These are phyloP conservation scores for Nemania sp. DNA, from an alignment of 2,329 filamentous ascomycete genomes.

Conservation along the genomic window DNA sequence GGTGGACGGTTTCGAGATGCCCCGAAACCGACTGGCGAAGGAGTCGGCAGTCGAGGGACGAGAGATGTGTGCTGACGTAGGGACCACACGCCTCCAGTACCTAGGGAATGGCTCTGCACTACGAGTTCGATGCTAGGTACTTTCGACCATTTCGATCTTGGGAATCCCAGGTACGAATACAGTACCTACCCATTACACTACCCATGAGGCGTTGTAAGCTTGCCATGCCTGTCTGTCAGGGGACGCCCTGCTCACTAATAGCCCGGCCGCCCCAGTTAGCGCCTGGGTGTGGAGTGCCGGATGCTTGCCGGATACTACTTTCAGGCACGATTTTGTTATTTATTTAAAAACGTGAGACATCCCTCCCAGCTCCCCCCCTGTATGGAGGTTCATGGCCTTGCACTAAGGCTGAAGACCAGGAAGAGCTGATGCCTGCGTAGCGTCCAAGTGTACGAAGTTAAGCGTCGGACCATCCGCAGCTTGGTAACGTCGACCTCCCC, in stretches of 20 bases:
- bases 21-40: not conserved
- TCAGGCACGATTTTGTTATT: constrained; percentile 4
- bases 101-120: not conserved
- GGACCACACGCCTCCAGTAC: not conserved
- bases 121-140: constrained; percentile 2
- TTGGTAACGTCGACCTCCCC: no score
- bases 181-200: no score
- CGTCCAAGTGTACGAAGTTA: no score
- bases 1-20: constrained; percentile 5
- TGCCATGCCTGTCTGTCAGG: constrained; percentile 12
- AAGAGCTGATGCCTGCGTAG: not conserved
- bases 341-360: not conserved
- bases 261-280: constrained; percentile 10
- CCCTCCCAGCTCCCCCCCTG: no score
- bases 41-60: not conserved
- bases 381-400: not conserved
- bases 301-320: constrained; percentile 22
- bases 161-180: constrained; percentile 3
- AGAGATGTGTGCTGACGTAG: constrained; percentile 13
- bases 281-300: constrained; percentile 20
- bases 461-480: no score
- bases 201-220: not conserved
- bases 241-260: constrained; percentile 16
- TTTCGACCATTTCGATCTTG: constrained; percentile 2
- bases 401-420: not conserved